phyloP scores from a whole-genome alignment of 495 filamentous ascomycete genomes.

The Neurospora cerealis region DNA sequence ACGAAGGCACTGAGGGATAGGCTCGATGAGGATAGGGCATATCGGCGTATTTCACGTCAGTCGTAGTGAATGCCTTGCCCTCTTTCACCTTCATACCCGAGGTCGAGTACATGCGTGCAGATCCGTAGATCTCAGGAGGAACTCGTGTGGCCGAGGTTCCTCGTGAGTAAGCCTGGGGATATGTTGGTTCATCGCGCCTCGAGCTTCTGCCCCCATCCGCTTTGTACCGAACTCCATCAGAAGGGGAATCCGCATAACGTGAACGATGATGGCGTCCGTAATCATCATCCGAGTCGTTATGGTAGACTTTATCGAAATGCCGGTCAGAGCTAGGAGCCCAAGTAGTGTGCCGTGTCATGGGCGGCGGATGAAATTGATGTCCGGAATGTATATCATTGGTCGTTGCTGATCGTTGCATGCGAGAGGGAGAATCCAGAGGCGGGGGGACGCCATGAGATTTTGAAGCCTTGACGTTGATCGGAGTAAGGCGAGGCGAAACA shows the following conservation, averaged over 20 bases:
- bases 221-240: neutral
- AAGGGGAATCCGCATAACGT: neutral
- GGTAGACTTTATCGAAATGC: slow-evolving; percentile 5
- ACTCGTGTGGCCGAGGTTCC: neutral
- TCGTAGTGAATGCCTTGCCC: slow-evolving; percentile 4
- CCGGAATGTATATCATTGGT: slow-evolving; percentile 5
- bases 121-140: neutral
- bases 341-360: slow-evolving; percentile 12
- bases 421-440: slow-evolving; percentile 17
- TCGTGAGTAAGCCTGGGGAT: neutral
- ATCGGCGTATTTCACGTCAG: slow-evolving; percentile 15
- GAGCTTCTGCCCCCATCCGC: neutral
- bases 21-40: slow-evolving; percentile 1
- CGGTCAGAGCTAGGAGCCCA: slow-evolving; percentile 9
- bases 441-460: slow-evolving; percentile 3
- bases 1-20: neutral
- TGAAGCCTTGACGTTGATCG: slow-evolving; percentile 23
- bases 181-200: neutral
- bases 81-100: slow-evolving; percentile 16
- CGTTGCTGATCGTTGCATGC: slow-evolving; percentile 18
- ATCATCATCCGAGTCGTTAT: slow-evolving; percentile 22
- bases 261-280: slow-evolving; percentile 7
- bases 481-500: slow-evolving; percentile 7
- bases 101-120: neutral
- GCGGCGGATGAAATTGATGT: slow-evolving; percentile 4